phyloP scores from a whole-genome alignment of 352 stramenopile genomes.

The Globisporangium lucens region DNA sequence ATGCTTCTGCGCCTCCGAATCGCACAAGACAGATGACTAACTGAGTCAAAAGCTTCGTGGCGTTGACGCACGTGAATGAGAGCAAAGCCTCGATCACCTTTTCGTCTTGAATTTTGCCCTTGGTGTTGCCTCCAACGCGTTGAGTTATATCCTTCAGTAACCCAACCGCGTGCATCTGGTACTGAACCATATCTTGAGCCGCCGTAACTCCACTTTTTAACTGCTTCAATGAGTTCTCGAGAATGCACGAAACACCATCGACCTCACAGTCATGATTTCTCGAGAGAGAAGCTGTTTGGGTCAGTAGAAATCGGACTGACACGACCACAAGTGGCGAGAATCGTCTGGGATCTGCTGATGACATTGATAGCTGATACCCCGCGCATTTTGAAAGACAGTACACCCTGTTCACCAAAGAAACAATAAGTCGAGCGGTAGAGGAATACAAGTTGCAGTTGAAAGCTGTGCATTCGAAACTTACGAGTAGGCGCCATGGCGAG shows the following conservation, averaged over 20 bases:
- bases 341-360: constrained; percentile 17
- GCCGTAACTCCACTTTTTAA: not conserved
- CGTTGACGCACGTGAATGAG: constrained; percentile 20
- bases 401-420: constrained; percentile 5
- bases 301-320: constrained; percentile 36
- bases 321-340: constrained; percentile 31
- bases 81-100: constrained; percentile 38
- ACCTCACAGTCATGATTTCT: constrained; percentile 30
- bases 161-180: constrained; percentile 12
- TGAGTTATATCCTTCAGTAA: constrained; percentile 29
- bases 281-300: constrained; percentile 35
- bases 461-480: constrained; percentile 20
- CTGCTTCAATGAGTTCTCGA: constrained; percentile 25
- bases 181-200: not conserved
- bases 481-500: constrained; percentile 35
- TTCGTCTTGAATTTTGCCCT: not conserved
- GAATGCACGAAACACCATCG: constrained; percentile 26
- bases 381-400: constrained; percentile 44
- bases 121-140: constrained; percentile 15
- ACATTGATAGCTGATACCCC: constrained; percentile 35
- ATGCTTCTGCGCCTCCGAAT: constrained; percentile 29
- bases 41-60: constrained; percentile 23
- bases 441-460: not conserved
- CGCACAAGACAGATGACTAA: constrained; percentile 35
- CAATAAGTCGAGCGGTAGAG: not conserved